Evolutionary conservation across 495 filamentous ascomycete species (phyloP).

Genomic region (Hypoxylon fuscum): DNA sequence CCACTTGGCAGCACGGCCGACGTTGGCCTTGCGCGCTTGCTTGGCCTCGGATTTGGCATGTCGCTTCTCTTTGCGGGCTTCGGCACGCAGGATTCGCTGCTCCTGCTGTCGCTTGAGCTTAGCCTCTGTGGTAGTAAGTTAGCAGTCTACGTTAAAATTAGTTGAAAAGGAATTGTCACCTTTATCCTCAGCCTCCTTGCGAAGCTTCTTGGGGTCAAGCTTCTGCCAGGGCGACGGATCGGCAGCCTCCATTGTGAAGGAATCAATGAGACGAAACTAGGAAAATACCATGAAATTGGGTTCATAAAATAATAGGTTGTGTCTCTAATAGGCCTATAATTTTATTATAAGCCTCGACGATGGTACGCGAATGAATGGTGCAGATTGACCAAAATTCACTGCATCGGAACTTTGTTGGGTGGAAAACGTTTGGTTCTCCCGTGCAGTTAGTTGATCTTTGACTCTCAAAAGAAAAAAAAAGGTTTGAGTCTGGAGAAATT

Average conservation of each 20-base stretch:
- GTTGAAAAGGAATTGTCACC: constrained; percentile 18
- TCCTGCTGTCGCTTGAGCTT: constrained; percentile 37
- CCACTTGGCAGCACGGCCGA: constrained; percentile 41
- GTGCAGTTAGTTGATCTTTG: too few relatives aligned
- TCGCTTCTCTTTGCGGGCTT: constrained; percentile 42
- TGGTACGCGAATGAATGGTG: too few relatives aligned
- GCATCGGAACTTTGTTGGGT: not conserved
- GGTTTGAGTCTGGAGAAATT: constrained; percentile 8
- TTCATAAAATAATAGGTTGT: not conserved
- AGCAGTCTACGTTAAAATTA: not conserved
- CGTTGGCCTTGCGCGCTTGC: constrained; percentile 42
- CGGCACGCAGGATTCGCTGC: constrained; percentile 36
- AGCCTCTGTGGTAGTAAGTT: constrained; percentile 27
- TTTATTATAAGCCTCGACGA: too few relatives aligned
- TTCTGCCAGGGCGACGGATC: constrained; percentile 31
- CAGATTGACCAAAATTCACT: not conserved
- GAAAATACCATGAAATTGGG: not conserved
- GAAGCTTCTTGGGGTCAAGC: constrained; percentile 33
- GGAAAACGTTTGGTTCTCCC: not conserved
- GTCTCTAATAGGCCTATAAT: not conserved
- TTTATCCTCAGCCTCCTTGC: constrained; percentile 36
- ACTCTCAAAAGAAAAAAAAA: constrained; percentile 15
- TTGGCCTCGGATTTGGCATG: constrained; percentile 46
- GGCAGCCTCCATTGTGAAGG: constrained; percentile 21
- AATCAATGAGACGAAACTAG: not conserved